phyloP scores from a whole-genome alignment of 371 early-diverging fungal genomes.

The Lichtheimia ramosa region DNA sequence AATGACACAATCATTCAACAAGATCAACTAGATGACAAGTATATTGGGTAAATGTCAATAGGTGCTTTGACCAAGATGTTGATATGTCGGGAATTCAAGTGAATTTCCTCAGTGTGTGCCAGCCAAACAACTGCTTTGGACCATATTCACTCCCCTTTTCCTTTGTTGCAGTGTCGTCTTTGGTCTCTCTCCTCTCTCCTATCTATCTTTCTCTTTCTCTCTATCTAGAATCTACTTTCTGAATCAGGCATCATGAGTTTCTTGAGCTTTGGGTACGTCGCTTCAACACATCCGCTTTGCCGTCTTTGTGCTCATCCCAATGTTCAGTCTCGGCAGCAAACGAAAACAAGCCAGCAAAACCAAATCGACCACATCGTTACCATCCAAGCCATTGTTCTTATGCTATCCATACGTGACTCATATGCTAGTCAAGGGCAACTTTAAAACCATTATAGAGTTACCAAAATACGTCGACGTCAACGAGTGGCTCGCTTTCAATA shows the following conservation, averaged over 20 bases:
- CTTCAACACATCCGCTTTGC: slow-evolving; percentile 12
- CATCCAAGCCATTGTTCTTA: slow-evolving; percentile 72
- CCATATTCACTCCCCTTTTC: not conserved
- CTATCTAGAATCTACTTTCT: not conserved
- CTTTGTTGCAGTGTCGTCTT: not conserved
- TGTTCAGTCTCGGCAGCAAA: slow-evolving; percentile 38
- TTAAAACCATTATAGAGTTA: slow-evolving; percentile 82
- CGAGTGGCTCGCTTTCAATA: slow-evolving; percentile 95
- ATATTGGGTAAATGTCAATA: too few species aligned
- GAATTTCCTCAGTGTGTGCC: not conserved
- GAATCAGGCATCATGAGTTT: slow-evolving; percentile 29
- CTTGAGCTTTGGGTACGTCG: slow-evolving; percentile 35
- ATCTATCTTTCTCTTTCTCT: not conserved
- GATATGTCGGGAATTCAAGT: too few species aligned
- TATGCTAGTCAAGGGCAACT: slow-evolving; percentile 89
- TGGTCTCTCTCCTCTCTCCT: not conserved
- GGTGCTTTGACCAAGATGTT: too few species aligned
- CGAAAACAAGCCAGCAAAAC: slow-evolving; percentile 40
- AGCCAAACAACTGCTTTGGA: not conserved
- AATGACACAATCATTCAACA: too few species aligned
- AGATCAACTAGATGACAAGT: too few species aligned
- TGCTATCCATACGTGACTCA: slow-evolving; percentile 74
- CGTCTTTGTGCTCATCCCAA: not conserved
- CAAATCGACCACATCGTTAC: slow-evolving; percentile 34
- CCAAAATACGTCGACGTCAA: slow-evolving; percentile 90